These are phyloP conservation scores for Delphinella strobiligena DNA, from an alignment of 2,329 filamentous ascomycete species.

Conservation along the genomic window DNA sequence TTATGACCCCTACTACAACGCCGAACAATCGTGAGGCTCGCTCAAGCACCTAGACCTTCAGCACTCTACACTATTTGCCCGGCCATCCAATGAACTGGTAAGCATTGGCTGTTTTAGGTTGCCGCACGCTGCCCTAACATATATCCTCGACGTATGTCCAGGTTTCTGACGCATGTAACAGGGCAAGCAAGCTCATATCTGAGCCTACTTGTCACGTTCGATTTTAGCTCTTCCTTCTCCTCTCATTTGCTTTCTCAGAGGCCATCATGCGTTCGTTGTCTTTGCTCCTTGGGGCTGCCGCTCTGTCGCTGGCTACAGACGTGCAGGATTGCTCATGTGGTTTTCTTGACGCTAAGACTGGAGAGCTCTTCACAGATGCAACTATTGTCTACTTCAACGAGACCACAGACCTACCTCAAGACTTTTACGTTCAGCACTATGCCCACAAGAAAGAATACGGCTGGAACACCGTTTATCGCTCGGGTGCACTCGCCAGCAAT, in stretches of 20 bases:
- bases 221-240: neutral
- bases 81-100: neutral
- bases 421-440: conserved; percentile 29
- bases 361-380: conserved; percentile 33
- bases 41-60: too few species aligned
- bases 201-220: too few species aligned
- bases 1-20: too few species aligned
- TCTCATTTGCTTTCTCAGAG: neutral
- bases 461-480: conserved; percentile 33
- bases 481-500: conserved; percentile 30
- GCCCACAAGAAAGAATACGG: conserved; percentile 33
- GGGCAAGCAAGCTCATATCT: neutral
- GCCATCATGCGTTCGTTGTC: neutral
- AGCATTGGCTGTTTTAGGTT: neutral
- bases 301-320: neutral
- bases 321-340: conserved; percentile 31
- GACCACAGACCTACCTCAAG: conserved; percentile 21
- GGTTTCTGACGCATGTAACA: neutral
- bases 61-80: too few species aligned
- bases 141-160: neutral
- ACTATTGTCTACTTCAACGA: conserved; percentile 42
- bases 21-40: too few species aligned
- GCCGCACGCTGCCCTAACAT: neutral
- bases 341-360: conserved; percentile 28
- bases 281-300: neutral